A percentile compares a stretch with the other conserved stretches of the same genome.
These are phyloP conservation scores for Skeletonema menzelii DNA, from an alignment of 108 stramenopile species.

Conservation along the genomic window DNA sequence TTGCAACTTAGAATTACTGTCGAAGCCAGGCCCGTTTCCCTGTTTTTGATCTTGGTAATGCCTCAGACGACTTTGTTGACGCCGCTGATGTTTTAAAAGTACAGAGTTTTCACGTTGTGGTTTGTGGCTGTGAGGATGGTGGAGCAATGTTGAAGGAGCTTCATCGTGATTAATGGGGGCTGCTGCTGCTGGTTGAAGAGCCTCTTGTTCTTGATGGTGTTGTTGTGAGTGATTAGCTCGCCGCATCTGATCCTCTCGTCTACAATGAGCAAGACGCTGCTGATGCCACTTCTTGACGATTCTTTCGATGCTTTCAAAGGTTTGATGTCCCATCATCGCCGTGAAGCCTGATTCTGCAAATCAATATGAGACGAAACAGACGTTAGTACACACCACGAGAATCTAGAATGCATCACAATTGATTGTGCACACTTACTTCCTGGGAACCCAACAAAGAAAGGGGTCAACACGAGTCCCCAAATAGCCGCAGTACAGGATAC, in stretches of 20 bases:
- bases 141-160: slow-evolving; percentile 5
- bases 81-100: slow-evolving; percentile 49
- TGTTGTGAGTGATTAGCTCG: not conserved
- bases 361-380: not conserved
- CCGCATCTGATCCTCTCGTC: slow-evolving; percentile 1
- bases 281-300: not conserved
- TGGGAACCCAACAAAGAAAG: slow-evolving; percentile 56
- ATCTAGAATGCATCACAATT: not conserved
- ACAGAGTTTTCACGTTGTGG: slow-evolving; percentile 25
- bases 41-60: slow-evolving; percentile 28
- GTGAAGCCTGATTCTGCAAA: slow-evolving; percentile 52
- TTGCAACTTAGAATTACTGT: slow-evolving; percentile 29
- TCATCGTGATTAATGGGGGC: not conserved
- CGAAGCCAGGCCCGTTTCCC: slow-evolving; percentile 38
- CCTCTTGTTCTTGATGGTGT: slow-evolving; percentile 11
- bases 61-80: slow-evolving; percentile 23
- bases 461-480: slow-evolving; percentile 50
- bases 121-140: slow-evolving; percentile 28
- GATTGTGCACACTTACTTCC: slow-evolving; percentile 36
- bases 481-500: slow-evolving; percentile 39
- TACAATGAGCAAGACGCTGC: not conserved
- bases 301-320: slow-evolving; percentile 16
- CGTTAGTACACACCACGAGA: not conserved
- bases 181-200: slow-evolving; percentile 5
- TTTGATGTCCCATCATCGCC: slow-evolving; percentile 51